A percentile compares a stretch with the other conserved stretches of the same genome.
Evolutionary conservation across 129 eudicot genomes (phyloP).

Genomic region (Sambucus nigra): DNA sequence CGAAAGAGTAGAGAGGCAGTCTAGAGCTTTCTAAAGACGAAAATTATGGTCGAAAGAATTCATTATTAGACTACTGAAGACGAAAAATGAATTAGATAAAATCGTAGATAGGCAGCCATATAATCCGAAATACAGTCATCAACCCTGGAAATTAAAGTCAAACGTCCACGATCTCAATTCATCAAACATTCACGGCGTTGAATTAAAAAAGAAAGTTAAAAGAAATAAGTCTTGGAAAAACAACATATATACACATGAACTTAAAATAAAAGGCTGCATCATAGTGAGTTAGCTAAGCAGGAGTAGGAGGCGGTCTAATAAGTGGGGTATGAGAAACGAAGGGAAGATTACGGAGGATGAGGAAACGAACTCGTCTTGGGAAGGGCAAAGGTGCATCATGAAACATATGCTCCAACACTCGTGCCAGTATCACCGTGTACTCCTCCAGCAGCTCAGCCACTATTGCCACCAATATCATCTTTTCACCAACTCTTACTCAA

Average conservation of each 20-base stretch:
- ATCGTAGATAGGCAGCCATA: too few relatives aligned
- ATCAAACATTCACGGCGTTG: too few relatives aligned
- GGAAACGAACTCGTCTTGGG: slow-evolving; percentile 35
- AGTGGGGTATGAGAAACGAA: slow-evolving; percentile 24
- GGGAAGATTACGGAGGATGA: slow-evolving; percentile 30
- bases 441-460: slow-evolving; percentile 38
- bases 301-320: background rate
- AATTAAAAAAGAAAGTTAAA: too few relatives aligned
- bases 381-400: slow-evolving; percentile 33
- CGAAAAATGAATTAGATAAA: too few relatives aligned
- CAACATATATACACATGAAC: slow-evolving; percentile 28
- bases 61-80: too few relatives aligned
- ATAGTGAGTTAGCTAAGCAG: background rate
- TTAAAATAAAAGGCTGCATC: background rate
- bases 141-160: too few relatives aligned
- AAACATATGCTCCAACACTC: slow-evolving; percentile 36
- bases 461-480: slow-evolving; percentile 37
- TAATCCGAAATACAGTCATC: too few relatives aligned
- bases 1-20: too few relatives aligned
- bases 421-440: slow-evolving; percentile 38
- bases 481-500: slow-evolving; percentile 1
- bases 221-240: slow-evolving; percentile 18
- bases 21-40: too few relatives aligned
- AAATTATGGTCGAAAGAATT: too few relatives aligned
- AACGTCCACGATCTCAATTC: too few relatives aligned